phyloP scores from a whole-genome alignment of 805 yeast genomes.

The Wickerhamiella sorbophila region DNA sequence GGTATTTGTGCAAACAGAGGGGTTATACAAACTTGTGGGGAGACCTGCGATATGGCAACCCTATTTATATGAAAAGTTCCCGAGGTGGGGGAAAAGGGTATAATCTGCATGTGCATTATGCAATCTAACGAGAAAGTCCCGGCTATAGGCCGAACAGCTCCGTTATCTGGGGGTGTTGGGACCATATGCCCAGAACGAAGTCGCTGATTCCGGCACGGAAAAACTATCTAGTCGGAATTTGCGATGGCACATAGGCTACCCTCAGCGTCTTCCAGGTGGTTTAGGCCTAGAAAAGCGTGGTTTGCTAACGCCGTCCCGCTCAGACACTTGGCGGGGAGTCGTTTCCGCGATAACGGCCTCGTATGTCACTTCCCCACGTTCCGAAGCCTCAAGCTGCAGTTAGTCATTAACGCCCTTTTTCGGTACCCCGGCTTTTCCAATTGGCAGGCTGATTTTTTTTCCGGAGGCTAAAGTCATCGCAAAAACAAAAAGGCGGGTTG shows the following conservation, averaged over 20 bases:
- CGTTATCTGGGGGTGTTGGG: too few relatives aligned
- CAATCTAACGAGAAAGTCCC: not conserved
- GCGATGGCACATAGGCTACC: too few relatives aligned
- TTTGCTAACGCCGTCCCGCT: constrained; percentile 1
- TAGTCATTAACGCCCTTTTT: not conserved
- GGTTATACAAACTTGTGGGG: not conserved
- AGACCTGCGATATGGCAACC: not conserved
- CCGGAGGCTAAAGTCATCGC: too few relatives aligned
- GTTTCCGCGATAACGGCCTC: not conserved
- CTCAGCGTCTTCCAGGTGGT: constrained; percentile 12
- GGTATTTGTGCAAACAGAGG: too few relatives aligned
- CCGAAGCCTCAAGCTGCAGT: constrained; percentile 1
- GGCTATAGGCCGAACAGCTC: not conserved
- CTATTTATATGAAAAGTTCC: not conserved
- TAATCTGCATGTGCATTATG: not conserved
- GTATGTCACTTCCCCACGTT: not conserved
- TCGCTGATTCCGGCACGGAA: too few relatives aligned
- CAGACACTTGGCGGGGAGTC: not conserved
- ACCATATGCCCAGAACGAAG: too few relatives aligned
- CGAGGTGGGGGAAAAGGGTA: not conserved
- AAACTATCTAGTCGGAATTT: too few relatives aligned
- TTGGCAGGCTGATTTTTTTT: not conserved
- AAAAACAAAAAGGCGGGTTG: too few relatives aligned
- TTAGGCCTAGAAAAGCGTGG: constrained; percentile 14
- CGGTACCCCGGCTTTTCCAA: not conserved